Base-by-base conservation (phyloP, 371 early-diverging fungal species). In the Syncephalastrum sp. region DNA sequence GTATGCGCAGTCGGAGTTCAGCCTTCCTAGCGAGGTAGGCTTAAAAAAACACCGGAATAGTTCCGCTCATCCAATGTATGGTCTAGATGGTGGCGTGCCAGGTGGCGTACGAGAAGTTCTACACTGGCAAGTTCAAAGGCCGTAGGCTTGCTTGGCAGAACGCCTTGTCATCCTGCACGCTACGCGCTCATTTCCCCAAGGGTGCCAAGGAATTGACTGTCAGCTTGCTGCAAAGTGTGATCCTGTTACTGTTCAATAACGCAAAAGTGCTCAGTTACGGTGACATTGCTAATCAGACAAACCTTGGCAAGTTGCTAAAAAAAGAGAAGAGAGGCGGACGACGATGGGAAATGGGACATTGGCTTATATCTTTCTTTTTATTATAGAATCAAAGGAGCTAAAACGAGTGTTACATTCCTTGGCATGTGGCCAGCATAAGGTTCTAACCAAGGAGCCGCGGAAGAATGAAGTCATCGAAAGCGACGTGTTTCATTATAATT, bases 61-160 rank as follows among this genome's bases (percentile, higher is more conserved):
- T 33, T 12, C n/a, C 24, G 52, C 19, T 38, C 16, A 16, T 55
- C 38, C 23, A 5, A 43, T 59, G 29, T 6, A 33, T 57, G 8
- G 23, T 25, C 7, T 64, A 91, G 91, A 81, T 94, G 69, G 63
- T 74, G 4, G 64, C 67, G 51, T 80, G 68, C 42, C 90, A 87
- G 65, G 71, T 82, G 51, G 69, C 83, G 4, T 96, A 89, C 71
- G 77, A 80, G 29, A 72, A 77, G 8, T 93, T 91, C 67, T 98
- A 96, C 64, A 54, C 76, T 15, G 74, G 74, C 27, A 85, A 85
- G 63, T 87, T 91, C 72, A 89, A 81, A 38, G 93, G 94, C 7
- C 82, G 92, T 48, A 79, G 84, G 29, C 69, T 98, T 29, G 84
- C 82, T 43, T 97, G 95, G 95, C 92, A 91, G 61, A 85, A 90